These are phyloP conservation scores for Miscanthus lutarioriparius DNA, from an alignment of 176 grass and related monocot genomes.

Conservation along the genomic window DNA sequence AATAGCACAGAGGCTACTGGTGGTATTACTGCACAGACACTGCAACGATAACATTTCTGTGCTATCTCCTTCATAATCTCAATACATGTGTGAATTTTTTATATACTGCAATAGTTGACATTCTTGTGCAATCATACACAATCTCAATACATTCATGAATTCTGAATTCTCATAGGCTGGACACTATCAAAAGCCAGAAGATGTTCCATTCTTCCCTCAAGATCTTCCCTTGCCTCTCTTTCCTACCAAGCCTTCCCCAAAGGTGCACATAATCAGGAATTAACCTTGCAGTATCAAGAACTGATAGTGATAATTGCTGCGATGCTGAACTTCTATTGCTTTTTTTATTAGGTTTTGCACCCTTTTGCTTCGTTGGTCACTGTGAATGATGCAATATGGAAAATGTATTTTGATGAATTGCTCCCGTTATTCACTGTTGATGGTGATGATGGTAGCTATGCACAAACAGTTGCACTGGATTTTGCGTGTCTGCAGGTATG, in stretches of 20 bases:
- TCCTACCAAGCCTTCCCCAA: constrained; percentile 35
- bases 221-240: constrained; percentile 51
- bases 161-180: constrained; percentile 53
- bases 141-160: background rate
- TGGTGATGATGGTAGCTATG: constrained; percentile 77
- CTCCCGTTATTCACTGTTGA: constrained; percentile 73
- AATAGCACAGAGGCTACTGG: background rate
- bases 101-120: background rate
- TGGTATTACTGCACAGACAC: background rate
- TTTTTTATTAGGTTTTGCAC: constrained; percentile 61
- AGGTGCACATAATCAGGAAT: constrained; percentile 35
- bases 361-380: constrained; percentile 51
- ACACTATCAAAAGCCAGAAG: constrained; percentile 82
- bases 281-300: constrained; percentile 15
- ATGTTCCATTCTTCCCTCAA: constrained; percentile 78
- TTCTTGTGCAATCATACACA: background rate
- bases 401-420: constrained; percentile 80
- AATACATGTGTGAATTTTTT: background rate
- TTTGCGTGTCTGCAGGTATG: constrained; percentile 82
- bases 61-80: background rate
- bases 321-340: background rate
- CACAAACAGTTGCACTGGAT: constrained; percentile 68
- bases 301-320: background rate
- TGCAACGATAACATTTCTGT: background rate
- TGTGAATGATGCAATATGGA: constrained; percentile 80